Conservation (phyloP, 2,329 filamentous ascomycete species). For the Aschersonia sp. region DNA sequence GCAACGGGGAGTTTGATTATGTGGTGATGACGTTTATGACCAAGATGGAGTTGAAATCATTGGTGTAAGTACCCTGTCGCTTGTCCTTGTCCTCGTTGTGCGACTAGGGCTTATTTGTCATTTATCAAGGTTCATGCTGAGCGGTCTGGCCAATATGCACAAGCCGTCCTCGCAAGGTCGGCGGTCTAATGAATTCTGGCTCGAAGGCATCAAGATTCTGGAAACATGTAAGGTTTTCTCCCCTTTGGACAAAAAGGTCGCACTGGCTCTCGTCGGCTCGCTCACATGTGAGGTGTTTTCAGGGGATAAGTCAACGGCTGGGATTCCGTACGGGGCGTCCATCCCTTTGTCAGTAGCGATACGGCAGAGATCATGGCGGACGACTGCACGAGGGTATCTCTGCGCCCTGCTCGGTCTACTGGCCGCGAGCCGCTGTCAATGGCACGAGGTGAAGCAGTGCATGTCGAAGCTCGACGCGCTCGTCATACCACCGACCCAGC, state of each 20-base stretch:
- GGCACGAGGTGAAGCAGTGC: conserved; percentile 45
- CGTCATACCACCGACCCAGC: conserved; percentile 23
- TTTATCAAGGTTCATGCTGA: conserved; percentile 33
- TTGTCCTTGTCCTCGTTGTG: neutral
- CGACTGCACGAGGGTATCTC: conserved; percentile 51
- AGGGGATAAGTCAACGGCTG: conserved; percentile 21
- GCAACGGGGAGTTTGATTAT: conserved; percentile 32
- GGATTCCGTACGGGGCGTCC: conserved; percentile 22
- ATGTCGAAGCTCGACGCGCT: conserved; percentile 37
- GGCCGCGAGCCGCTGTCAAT: conserved; percentile 55
- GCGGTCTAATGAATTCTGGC: conserved; percentile 24
- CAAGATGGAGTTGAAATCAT: conserved; percentile 40
- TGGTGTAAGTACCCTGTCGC: conserved; percentile 31
- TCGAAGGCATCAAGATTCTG: conserved; percentile 27
- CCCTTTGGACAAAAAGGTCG: neutral
- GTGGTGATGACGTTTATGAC: conserved; percentile 46
- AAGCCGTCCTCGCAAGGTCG: conserved; percentile 18
- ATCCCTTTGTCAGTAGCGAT: conserved; percentile 44
- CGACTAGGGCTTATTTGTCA: neutral
- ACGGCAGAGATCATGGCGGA: conserved; percentile 47
- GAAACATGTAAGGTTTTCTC: conserved; percentile 26
- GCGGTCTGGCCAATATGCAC: conserved; percentile 31
- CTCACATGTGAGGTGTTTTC: neutral
- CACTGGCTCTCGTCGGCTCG: neutral
- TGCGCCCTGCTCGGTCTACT: conserved; percentile 58